Base-by-base conservation (phyloP, 306 rosid genomes). In the Urtica urens region DNA sequence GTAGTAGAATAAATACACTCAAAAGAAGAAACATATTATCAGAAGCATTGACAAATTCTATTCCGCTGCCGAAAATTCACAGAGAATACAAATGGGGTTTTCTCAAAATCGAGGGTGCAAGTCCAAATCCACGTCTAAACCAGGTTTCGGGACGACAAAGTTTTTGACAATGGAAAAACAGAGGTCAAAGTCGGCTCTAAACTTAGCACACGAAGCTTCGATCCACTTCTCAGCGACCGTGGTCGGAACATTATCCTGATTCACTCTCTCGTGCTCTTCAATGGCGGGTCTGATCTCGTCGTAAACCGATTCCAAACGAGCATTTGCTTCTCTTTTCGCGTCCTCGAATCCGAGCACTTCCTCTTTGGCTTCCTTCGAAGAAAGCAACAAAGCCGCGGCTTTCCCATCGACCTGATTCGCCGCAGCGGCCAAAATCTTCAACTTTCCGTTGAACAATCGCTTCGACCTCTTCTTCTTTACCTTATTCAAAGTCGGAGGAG, bases 161-260 rank as follows among this genome's bases (percentile, higher is more conserved):
- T 69, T 65, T 65, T 61, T 74, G 10, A 90, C 58, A 41, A 84
- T 72, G 26, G 87, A 76, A 42, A 79, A 78, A 79, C 74, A 69
- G 41, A 90, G 87, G 48, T 90, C 87, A 31, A 84, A 90, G 49
- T 90, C 97, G 0, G 87, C 86, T 72, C 79, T 90, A 60, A 84
- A 53, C 70, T 88, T 84, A 56, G 49, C 59, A 71, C 95, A 81
- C 75, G 84, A 73, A 46, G 82, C 95, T 49, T 70, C 82, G 35
- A 88, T 88, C 97, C 97, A 88, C 76, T 81, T 88, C 75, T 88
- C 95, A 22, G 97, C 97, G 4, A 88, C 95, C 13, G 73, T 68
- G 1, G 95, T 88, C 7, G 97, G 78, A 20, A 88, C 97, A 48
- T 63, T 81, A 64, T 90, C 95, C 77, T 90, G 97, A 68, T 64